Percentiles rank a stretch among this genome's conserved stretches.
Evolutionary conservation across 257 asterid species (phyloP).

Genomic region (Verbascum thapsus): DNA sequence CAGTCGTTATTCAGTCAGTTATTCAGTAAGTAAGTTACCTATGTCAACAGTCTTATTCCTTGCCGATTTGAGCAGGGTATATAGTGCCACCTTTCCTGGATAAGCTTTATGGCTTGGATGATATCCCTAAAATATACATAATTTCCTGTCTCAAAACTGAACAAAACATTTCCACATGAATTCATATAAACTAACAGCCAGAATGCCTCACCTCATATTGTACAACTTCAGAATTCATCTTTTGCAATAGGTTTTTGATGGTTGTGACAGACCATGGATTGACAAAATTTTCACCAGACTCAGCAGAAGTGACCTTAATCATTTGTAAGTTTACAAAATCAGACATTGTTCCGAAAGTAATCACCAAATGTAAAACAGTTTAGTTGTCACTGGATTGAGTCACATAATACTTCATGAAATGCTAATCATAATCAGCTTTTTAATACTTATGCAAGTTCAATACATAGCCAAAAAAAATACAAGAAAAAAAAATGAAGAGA

Average conservation of each 20-base stretch:
- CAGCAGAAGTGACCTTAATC: constrained; percentile 33
- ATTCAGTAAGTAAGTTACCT: constrained; percentile 47
- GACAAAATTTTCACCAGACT: constrained; percentile 46
- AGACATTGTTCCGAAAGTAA: neutral
- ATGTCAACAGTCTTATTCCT: constrained; percentile 71
- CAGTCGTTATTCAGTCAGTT: neutral
- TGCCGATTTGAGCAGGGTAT: constrained; percentile 72
- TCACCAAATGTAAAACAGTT: constrained; percentile 2
- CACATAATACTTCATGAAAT: constrained; percentile 14
- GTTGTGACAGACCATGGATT: constrained; percentile 82
- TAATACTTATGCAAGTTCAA: neutral
- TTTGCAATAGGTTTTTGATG: constrained; percentile 43
- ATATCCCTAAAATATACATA: constrained; percentile 60
- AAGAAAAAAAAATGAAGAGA: neutral
- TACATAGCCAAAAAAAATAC: neutral
- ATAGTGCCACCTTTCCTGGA: constrained; percentile 78
- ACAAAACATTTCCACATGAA: constrained; percentile 8
- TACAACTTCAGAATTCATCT: constrained; percentile 45
- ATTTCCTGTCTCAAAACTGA: constrained; percentile 19
- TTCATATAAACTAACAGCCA: constrained; percentile 3
- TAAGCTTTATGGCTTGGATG: constrained; percentile 62
- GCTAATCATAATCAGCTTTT: neutral
- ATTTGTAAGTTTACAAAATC: constrained; percentile 2
- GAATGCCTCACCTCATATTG: constrained; percentile 46
- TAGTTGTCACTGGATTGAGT: constrained; percentile 15